Evolutionary conservation across 2,329 filamentous ascomycete genomes (phyloP), one percentile per base, ranked within the genome.

Genomic region (Talaromyces funiculosus): DNA sequence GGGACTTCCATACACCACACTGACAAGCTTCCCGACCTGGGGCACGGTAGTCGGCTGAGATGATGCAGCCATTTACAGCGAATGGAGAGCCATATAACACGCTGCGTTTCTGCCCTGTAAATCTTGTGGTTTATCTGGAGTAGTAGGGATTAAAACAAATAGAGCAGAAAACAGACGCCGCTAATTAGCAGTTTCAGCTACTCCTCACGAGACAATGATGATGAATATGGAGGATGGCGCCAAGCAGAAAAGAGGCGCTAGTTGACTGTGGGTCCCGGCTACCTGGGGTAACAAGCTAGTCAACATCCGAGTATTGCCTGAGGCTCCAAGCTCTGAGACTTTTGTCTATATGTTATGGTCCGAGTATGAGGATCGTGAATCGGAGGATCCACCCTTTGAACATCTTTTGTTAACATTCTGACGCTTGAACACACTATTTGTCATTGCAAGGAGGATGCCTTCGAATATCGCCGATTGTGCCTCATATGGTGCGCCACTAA

Each of bases 21-120:
- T 79, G 67, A 79, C 72, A 60, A 79, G 73, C 67, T 74, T 76
- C 69, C 77, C 77, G 58, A 75, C 72, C 58, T 77, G 69, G 67
- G 74, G 69, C 64, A 74, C 68, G 59, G 70, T 67, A 64, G 68
- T 69, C 60, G 71, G 68, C 66, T 72, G 68, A 70, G 71, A 68
- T 62, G 68, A 68, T 67, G 68, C 69, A 63, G 66, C 68, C 72
- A 73, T 73, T 69, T 57, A 61, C 53, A 57, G 26, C 45, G 18
- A 26, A 18, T 18, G 53, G 35, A 29, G 33, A 42, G 59, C 59
- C 59, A 61, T 61, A 40, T 45, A 61, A 47, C 51, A 37, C 18
- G 31, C 29, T 45, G 49, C 20, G 12, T 10, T 31, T 33, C 6
- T 33, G 14, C 47, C 16, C n/a, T n/a, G n/a, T 49, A 20, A 3